phyloP scores from a whole-genome alignment of 176 grass and related monocot species.

The Phragmites australis region DNA sequence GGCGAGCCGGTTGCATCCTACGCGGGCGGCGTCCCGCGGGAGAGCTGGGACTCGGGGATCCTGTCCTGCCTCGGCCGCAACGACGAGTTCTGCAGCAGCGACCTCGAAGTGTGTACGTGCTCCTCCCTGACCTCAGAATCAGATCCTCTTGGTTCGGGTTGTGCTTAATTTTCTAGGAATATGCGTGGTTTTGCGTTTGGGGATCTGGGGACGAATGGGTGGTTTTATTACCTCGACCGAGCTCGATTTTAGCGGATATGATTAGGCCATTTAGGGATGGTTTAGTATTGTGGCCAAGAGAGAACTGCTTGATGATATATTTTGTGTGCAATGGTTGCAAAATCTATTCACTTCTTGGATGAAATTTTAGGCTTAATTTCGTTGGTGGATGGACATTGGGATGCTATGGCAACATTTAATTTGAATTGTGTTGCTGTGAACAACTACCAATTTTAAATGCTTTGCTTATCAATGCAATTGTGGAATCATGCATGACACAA shows the following conservation, averaged over 20 bases:
- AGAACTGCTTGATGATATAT: neutral
- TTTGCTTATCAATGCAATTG: neutral
- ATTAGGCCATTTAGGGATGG: neutral
- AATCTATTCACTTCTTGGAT: neutral
- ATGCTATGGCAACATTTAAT: neutral
- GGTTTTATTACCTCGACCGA: neutral
- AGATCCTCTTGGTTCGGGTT: neutral
- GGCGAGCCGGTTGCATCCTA: slow-evolving; percentile 50
- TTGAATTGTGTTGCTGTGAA: neutral
- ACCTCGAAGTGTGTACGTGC: slow-evolving; percentile 93
- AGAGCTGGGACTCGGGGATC: slow-evolving; percentile 74
- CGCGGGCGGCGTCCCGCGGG: slow-evolving; percentile 35
- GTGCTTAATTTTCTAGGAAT: neutral
- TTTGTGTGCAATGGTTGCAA: neutral
- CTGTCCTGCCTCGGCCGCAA: slow-evolving; percentile 78
- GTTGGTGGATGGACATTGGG: neutral
- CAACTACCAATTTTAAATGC: neutral
- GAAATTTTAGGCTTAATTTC: neutral
- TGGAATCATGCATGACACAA: neutral
- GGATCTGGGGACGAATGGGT: neutral
- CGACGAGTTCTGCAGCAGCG: slow-evolving; percentile 96
- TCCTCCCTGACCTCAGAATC: neutral
- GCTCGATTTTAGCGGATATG: neutral
- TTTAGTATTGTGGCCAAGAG: neutral
- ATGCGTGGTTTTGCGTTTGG: slow-evolving; percentile 1